Evolutionary conservation across 257 asterid genomes (phyloP).

Genomic region (Thymus quinquecostatus): DNA sequence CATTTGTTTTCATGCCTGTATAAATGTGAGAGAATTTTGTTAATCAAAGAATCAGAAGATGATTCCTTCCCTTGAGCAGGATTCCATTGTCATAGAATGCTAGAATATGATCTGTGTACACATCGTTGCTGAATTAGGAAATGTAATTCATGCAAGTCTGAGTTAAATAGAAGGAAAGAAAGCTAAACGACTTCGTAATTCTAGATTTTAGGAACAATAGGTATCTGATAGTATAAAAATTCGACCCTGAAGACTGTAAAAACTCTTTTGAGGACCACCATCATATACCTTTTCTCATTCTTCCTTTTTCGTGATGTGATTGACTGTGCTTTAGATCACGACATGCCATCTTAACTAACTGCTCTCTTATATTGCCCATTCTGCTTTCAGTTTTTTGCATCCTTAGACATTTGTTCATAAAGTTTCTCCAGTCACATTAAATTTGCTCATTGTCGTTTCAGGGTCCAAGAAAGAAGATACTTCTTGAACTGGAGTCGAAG

Average conservation of each 20-base stretch:
- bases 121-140: constrained; percentile 3
- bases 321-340: neutral
- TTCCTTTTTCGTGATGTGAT: neutral
- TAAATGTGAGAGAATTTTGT: neutral
- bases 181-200: neutral
- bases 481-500: constrained; percentile 79
- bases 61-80: constrained; percentile 10
- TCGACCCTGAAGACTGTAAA: neutral
- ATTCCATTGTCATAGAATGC: neutral
- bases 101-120: neutral
- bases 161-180: neutral
- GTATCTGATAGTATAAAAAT: neutral
- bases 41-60: neutral
- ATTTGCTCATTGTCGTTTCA: constrained; percentile 44
- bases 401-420: neutral
- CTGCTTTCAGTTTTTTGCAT: neutral
- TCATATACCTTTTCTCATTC: neutral
- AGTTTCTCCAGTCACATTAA: neutral
- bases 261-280: neutral
- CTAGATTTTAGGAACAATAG: neutral
- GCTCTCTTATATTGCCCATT: neutral
- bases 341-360: neutral
- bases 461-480: constrained; percentile 99
- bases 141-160: neutral
- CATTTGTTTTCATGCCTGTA: neutral